phyloP scores from a whole-genome alignment of 2,329 filamentous ascomycete genomes.

The Colletotrichum graminicola region DNA sequence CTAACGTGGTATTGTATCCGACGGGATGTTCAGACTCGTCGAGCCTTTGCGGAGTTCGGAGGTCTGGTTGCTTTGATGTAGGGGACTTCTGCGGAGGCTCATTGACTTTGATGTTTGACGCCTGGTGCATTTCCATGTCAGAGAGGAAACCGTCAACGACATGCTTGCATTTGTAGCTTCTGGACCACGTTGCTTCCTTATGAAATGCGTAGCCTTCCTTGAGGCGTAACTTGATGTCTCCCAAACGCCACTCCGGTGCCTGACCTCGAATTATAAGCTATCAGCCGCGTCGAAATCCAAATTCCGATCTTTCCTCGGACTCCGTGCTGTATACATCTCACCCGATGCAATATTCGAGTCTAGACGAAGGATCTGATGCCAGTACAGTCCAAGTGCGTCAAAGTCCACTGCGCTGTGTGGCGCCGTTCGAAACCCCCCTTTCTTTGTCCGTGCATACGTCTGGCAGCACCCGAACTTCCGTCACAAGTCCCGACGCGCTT shows the following conservation, averaged over 20 bases:
- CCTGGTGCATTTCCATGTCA: neutral
- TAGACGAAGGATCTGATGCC: neutral
- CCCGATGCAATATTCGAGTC: neutral
- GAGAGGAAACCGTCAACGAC: neutral
- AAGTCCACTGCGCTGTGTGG: neutral
- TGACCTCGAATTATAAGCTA: too few relatives aligned
- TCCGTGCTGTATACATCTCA: neutral
- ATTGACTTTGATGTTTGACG: constrained; percentile 1
- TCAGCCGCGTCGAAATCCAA: too few relatives aligned
- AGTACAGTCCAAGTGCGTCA: neutral
- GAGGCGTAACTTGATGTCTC: too few relatives aligned
- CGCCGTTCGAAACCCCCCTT: neutral
- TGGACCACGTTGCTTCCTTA: too few relatives aligned
- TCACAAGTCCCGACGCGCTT: neutral
- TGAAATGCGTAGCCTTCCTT: too few relatives aligned
- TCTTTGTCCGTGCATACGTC: constrained; percentile 4
- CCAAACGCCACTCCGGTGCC: too few relatives aligned
- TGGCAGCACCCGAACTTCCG: constrained; percentile 2
- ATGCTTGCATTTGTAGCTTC: neutral
- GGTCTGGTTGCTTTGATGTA: neutral
- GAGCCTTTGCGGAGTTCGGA: neutral
- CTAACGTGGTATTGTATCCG: neutral
- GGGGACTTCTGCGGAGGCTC: neutral
- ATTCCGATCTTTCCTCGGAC: too few relatives aligned
- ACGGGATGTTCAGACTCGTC: neutral